Base-by-base conservation (phyloP, 768 basidiomycete genomes). In the Auriscalpium orientale region DNA sequence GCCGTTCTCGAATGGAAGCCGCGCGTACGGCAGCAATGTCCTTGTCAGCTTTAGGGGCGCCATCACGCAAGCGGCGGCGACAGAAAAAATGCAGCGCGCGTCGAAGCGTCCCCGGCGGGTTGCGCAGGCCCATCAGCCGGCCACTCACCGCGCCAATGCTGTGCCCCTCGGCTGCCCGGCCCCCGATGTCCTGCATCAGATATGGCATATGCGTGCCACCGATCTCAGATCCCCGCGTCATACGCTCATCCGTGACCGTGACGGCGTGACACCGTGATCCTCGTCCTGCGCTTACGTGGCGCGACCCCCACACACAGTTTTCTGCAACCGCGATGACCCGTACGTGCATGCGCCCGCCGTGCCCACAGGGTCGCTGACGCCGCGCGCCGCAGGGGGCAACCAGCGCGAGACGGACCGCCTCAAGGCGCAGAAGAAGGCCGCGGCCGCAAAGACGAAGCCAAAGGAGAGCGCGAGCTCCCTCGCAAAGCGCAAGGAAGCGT, bases 351-450 rank as follows among this genome's bases (percentile, higher is more conserved):
- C n/a, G n/a, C n/a, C n/a, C n/a, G n/a, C n/a, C n/a, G n/a, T n/a
- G n/a, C n/a, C n/a, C n/a, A n/a, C 21, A 1, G 10, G 18, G 2
- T 37, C 48, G 11, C n/a, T 43, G 48, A 22, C 16, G 28, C 13
- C 18, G 20, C 40, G 15, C 28, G 28, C 45, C 63, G 37, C 64
- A 91, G 89, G 89, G 65, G 89, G 89, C 63, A 89, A 91, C 67
- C 89, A 91, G 69, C 81, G 89, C 52, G 89, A 91, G 8, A 76
- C 72, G 69, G 89, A 86, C 69, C 87, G 89, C 61, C 70, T 72
- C 20, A 84, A 82, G 67, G 83, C 86, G 13, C 82, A 83, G 73
- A 91, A 91, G 75, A 90, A 88, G 71, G 70, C 73, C 13, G 78
- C 78, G 1, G 71, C 74, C 13, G 71, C 70, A 52, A 85, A 84